Percentiles rank a stretch among this genome's conserved stretches.
Conservation (phyloP, 257 asterid species). For the Solanum virginianum region DNA sequence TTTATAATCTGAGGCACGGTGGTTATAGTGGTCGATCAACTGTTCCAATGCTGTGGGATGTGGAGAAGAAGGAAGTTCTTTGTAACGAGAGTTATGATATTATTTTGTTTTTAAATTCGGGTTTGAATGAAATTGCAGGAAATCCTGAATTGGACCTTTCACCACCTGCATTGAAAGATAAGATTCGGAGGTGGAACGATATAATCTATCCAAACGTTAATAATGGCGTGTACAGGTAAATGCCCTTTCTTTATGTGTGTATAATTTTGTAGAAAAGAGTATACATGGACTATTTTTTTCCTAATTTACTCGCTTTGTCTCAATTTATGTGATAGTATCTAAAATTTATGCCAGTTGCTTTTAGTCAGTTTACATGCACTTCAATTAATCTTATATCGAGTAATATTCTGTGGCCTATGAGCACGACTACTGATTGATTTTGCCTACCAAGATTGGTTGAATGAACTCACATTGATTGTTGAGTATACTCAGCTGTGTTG, state of each 20-base stretch:
- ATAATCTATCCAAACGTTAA: slow-evolving; percentile 69
- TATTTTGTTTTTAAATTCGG: slow-evolving; percentile 54
- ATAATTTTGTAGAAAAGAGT: neutral
- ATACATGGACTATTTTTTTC: neutral
- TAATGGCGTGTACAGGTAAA: slow-evolving; percentile 84
- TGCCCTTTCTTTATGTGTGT: neutral
- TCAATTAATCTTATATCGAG: neutral
- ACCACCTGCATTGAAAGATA: slow-evolving; percentile 36
- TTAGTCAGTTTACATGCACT: neutral
- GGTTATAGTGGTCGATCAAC: slow-evolving; percentile 72
- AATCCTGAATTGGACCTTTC: slow-evolving; percentile 64
- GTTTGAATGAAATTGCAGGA: slow-evolving; percentile 38
- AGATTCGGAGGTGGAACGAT: slow-evolving; percentile 62
- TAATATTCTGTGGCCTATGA: neutral
- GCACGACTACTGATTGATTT: neutral
- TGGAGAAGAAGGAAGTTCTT: slow-evolving; percentile 40
- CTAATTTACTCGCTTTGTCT: neutral
- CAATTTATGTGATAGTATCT: neutral
- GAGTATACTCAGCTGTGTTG: neutral
- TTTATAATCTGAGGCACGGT: slow-evolving; percentile 43
- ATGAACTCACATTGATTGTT: neutral
- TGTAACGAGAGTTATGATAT: slow-evolving; percentile 95
- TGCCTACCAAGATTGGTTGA: neutral
- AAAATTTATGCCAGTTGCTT: neutral
- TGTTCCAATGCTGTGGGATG: slow-evolving; percentile 94